Evolutionary conservation across 805 yeast genomes (phyloP).

Genomic region (Groenewaldozyma tartarivorans): DNA sequence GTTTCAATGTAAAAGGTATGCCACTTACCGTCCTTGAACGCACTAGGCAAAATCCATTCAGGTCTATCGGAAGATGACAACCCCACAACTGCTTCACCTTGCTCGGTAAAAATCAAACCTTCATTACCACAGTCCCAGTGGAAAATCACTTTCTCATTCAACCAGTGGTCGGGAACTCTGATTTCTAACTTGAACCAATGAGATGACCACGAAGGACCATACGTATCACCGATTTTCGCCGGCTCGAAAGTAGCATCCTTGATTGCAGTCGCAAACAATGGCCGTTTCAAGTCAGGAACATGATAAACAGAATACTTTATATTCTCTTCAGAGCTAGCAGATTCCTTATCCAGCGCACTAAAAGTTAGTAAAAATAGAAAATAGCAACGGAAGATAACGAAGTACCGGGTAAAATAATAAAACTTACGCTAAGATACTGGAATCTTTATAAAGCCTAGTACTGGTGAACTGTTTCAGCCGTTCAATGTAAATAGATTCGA

Average conservation of each 20-base stretch:
- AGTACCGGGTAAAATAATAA: no score
- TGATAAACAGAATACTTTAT: constrained; percentile 56
- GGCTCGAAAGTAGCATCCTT: constrained; percentile 32
- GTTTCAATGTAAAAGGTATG: constrained; percentile 75
- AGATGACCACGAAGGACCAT: constrained; percentile 93
- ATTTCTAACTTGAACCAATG: constrained; percentile 76
- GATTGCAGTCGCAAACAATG: constrained; percentile 49
- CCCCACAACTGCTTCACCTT: constrained; percentile 70
- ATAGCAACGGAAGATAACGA: constrained; percentile 65
- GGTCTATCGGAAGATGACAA: constrained; percentile 78
- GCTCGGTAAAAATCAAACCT: constrained; percentile 62
- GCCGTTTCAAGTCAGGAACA: constrained; percentile 59
- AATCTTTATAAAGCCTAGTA: constrained; percentile 1
- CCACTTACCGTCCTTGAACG: constrained; percentile 39
- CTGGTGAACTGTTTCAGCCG: constrained; percentile 2
- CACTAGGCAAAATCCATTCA: constrained; percentile 56
- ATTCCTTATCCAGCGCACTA: constrained; percentile 56
- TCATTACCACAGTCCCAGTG: constrained; percentile 85
- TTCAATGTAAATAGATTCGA: constrained; percentile 5
- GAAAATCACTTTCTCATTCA: constrained; percentile 40
- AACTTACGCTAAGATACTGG: constrained; percentile 2
- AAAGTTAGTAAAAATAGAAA: constrained; percentile 60
- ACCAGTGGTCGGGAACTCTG: constrained; percentile 47
- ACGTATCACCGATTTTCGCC: constrained; percentile 40
- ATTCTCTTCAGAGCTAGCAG: constrained; percentile 40